phyloP scores from a whole-genome alignment of 495 filamentous ascomycete species.

The Tuber melanosporum region DNA sequence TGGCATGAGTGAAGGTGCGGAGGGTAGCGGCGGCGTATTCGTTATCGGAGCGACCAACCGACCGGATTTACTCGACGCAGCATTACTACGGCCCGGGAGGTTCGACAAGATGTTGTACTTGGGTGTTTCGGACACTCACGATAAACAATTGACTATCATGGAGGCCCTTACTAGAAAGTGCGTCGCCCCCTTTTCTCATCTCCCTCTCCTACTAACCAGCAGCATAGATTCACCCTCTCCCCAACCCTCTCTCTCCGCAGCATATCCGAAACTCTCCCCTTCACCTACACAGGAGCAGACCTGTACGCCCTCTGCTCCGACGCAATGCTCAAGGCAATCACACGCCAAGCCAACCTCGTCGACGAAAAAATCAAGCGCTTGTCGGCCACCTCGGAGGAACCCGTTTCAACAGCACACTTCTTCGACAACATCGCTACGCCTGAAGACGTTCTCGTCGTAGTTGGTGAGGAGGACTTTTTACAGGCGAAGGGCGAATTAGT shows the following conservation, averaged over 20 bases:
- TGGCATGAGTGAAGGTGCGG: conserved; percentile 90
- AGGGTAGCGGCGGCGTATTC: conserved; percentile 78
- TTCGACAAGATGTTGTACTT: conserved; percentile 99
- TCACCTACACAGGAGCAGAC: conserved; percentile 96
- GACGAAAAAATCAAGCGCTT: conserved; percentile 70
- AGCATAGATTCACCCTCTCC: conserved; percentile 66
- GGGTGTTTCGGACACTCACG: conserved; percentile 90
- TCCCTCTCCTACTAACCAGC: conserved; percentile 24
- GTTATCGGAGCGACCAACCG: conserved; percentile 96
- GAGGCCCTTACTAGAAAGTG: conserved; percentile 91
- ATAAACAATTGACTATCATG: conserved; percentile 90
- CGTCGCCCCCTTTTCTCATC: conserved; percentile 37
- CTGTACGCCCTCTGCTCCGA: conserved; percentile 95
- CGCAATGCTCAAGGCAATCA: conserved; percentile 97
- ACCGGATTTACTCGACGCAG: conserved; percentile 87
- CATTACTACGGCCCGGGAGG: conserved; percentile 79
- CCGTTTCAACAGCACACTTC: conserved; percentile 81
- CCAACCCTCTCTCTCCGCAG: conserved; percentile 64
- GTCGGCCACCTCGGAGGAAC: conserved; percentile 37
- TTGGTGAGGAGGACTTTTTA: conserved; percentile 79
- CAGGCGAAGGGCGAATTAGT: conserved; percentile 75
- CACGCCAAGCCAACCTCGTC: conserved; percentile 74
- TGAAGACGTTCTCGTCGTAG: conserved; percentile 77
- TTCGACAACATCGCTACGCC: conserved; percentile 83
- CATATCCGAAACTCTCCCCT: conserved; percentile 72